These are phyloP conservation scores for Trypanosoma boissoni DNA, from an alignment of 208 protist genomes.

Conservation along the genomic window DNA sequence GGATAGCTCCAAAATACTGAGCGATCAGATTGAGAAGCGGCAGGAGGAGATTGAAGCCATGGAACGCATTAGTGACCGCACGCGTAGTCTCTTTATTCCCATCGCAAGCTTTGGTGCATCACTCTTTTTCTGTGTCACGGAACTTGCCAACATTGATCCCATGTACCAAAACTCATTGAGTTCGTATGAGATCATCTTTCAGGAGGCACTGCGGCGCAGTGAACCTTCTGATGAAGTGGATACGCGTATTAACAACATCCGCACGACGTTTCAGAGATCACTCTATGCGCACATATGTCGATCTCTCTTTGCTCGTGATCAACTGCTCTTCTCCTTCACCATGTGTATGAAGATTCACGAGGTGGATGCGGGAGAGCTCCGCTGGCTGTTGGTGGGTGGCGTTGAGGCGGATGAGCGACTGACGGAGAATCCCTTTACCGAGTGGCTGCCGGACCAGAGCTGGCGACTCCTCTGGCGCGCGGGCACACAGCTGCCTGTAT, in stretches of 20 bases:
- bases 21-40: conserved; percentile 93
- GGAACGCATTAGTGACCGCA: conserved; percentile 96
- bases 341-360: conserved; percentile 92
- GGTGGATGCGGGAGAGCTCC: conserved; percentile 84
- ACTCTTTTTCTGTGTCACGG: conserved; percentile 98
- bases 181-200: conserved; percentile 96
- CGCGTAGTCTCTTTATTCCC: conserved; percentile 92
- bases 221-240: conserved; percentile 74
- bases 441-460: conserved; percentile 86
- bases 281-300: conserved; percentile 89
- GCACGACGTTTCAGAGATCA: conserved; percentile 79
- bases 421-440: conserved; percentile 42
- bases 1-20: conserved; percentile 93
- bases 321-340: conserved; percentile 94
- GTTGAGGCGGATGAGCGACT: conserved; percentile 53
- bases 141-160: conserved; percentile 95
- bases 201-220: conserved; percentile 84
- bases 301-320: conserved; percentile 92
- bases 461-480: conserved; percentile 88
- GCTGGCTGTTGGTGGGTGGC: conserved; percentile 92
- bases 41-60: conserved; percentile 95
- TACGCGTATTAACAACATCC: conserved; percentile 80
- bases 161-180: conserved; percentile 98
- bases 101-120: conserved; percentile 94
- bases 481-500: conserved; percentile 48